Percentiles rank a stretch among this genome's conserved stretches.
phyloP scores from a whole-genome alignment of 2,329 filamentous ascomycete genomes.

The Rutstroemia sp. region DNA sequence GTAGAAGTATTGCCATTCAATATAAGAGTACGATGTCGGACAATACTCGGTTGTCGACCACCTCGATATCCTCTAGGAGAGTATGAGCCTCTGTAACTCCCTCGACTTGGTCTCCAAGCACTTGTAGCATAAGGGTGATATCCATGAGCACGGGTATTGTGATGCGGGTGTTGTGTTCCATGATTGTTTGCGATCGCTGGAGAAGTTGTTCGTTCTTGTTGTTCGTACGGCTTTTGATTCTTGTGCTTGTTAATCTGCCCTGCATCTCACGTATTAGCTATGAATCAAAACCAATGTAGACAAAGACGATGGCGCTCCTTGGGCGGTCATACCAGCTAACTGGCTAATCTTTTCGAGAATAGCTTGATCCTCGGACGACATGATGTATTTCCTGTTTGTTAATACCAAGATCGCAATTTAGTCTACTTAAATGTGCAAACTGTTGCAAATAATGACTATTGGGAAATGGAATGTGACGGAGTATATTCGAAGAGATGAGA shows the following conservation, averaged over 20 bases:
- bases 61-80: conserved; percentile 28
- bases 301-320: conserved; percentile 41
- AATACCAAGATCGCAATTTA: conserved; percentile 10
- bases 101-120: conserved; percentile 24
- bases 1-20: conserved; percentile 40
- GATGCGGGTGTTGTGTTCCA: conserved; percentile 9
- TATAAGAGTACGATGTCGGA: conserved; percentile 56
- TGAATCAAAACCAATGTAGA: conserved; percentile 12
- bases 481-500: not conserved
- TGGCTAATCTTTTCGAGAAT: conserved; percentile 48
- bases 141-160: conserved; percentile 13
- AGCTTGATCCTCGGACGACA: conserved; percentile 48
- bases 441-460: no score
- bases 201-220: conserved; percentile 14
- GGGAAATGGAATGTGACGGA: no score
- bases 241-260: conserved; percentile 78
- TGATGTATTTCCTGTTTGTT: conserved; percentile 21
- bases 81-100: conserved; percentile 20
- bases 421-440: no score
- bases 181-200: conserved; percentile 11
- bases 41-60: conserved; percentile 33
- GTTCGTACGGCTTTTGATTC: conserved; percentile 44
- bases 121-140: conserved; percentile 20
- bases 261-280: conserved; percentile 29
- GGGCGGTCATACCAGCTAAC: conserved; percentile 42